Evolutionary conservation across 73 alveolate species (phyloP), one percentile per base, ranked within the genome.

Genomic region (Diophrys sp.): DNA sequence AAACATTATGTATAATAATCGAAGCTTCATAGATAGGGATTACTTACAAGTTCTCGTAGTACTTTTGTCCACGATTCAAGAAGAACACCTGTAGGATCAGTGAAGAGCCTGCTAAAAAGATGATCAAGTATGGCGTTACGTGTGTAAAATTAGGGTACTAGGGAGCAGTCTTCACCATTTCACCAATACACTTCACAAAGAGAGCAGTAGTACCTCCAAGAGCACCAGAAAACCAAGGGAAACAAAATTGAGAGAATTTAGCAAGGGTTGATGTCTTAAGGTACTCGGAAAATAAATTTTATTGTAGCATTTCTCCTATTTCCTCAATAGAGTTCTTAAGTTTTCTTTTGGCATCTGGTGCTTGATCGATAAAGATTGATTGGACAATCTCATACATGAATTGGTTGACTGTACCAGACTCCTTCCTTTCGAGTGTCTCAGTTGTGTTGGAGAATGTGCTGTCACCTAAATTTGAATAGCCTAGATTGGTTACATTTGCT

Each of bases 1-100:
- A 34, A 11, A 78, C 26, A 69, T 83, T 83, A 31, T 77, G 72
- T 24, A 83, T 14, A 1, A 83, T 78, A 5, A 83, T 70, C 0
- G 91, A 83, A 23, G 86, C 77, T 54, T 83, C 29, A 31, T 73
- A 83, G 14, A 83, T 83, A 5, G 91, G 91, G 57, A 83, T 71
- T 2, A 82, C 81, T 23, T 75, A 81, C 14, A 68, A 67, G 25
- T 57, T 69, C 33, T 75, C 71, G 71, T 71, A 82, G 81, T 76
- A 82, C 70, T 82, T 82, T 23, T 75, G 29, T 2, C 90, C 85
- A 0, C 71, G 54, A 71, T 82, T 82, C 67, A 82, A 32, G 28
- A 70, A 31, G 25, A 54, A 44, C 31, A 82, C 33, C 73, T 56
- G 27, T 2, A 29, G 18, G 1, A 68, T 2, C 2, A 28, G 56